Evolutionary conservation across 352 stramenopile genomes (phyloP), one percentile per base, ranked within the genome.

Genomic region (Pythium aquatile): DNA sequence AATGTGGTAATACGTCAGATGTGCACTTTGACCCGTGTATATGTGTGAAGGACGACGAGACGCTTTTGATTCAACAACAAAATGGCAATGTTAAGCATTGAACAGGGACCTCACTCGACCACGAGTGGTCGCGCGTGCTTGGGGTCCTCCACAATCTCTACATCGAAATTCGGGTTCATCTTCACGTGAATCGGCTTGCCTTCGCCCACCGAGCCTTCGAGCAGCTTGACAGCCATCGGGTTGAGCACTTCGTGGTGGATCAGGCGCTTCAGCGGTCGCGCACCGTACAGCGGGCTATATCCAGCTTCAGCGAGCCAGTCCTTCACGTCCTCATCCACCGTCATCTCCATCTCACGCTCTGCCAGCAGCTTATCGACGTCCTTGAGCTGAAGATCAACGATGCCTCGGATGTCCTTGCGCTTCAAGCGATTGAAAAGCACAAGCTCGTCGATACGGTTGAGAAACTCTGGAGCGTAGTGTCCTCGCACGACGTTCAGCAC

Each of bases 391-490:
- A 99, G 74, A 39, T 96, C 79, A 6, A 98, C 97, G 80, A 99
- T 99, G 14, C 81, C 74, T 51, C 91, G 79, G 61, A 99, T 95
- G 49, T 98, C 82, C 9, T 96, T 72, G 42, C 90, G 89, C 20
- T 79, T 76, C 13, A 99, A 81, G 46, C 85, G 93, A 69, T 98
- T 98, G 73, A 99, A 99, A 39, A 99, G 90, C 30, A 99, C 94
- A 29, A 98, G 85, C 66, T 99, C 97, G 68, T 99, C 97, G 60
- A 99, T 95, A 58, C 97, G 92, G 74, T 99, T 99, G 26, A 99
- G 78, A 73, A 99, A 99, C 74, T 99, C 97, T 3, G 97, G 97
- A 0, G 93, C 81, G 79, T 99, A 99, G 63, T 98, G 83, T 17
- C 93, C 79, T 30, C 95, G 77, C 51, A 99, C 89, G 44, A 96